Evolutionary conservation across 2,329 filamentous ascomycete species (phyloP).

Genomic region (Sodiomyces alkalinus): DNA sequence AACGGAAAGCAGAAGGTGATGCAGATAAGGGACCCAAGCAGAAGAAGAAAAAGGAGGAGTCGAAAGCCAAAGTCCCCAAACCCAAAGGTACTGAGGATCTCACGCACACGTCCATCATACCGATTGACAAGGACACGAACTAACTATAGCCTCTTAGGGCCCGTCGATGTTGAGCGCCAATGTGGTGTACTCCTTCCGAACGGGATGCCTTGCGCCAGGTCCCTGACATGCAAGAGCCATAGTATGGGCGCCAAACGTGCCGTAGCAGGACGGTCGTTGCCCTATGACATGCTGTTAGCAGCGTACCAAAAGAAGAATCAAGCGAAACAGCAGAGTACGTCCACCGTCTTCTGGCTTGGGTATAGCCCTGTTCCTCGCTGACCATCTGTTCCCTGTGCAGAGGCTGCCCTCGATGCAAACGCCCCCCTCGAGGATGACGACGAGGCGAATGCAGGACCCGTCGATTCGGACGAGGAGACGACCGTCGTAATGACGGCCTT

Average conservation of each 20-base stretch:
- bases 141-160: conserved; percentile 30
- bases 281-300: conserved; percentile 82
- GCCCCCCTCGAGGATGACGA: conserved; percentile 78
- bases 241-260: conserved; percentile 89
- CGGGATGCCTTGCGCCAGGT: conserved; percentile 73
- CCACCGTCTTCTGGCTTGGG: conserved; percentile 1
- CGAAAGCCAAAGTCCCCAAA: conserved; percentile 69
- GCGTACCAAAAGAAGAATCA: conserved; percentile 97
- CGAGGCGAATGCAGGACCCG: conserved; percentile 61
- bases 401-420: conserved; percentile 88
- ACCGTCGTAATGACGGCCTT: conserved; percentile 75
- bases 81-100: conserved; percentile 47
- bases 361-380: conserved; percentile 6
- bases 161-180: conserved; percentile 86
- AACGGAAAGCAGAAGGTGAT: conserved; percentile 61
- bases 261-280: conserved; percentile 71
- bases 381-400: conserved; percentile 25
- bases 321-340: conserved; percentile 87
- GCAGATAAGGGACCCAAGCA: conserved; percentile 71
- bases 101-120: no score
- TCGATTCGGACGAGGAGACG: conserved; percentile 93
- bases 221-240: conserved; percentile 85
- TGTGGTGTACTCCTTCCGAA: conserved; percentile 80
- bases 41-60: conserved; percentile 93
- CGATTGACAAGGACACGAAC: no score